Conservation (phyloP, 2,329 filamentous ascomycete genomes). For the Curvularia eragrostidis region DNA sequence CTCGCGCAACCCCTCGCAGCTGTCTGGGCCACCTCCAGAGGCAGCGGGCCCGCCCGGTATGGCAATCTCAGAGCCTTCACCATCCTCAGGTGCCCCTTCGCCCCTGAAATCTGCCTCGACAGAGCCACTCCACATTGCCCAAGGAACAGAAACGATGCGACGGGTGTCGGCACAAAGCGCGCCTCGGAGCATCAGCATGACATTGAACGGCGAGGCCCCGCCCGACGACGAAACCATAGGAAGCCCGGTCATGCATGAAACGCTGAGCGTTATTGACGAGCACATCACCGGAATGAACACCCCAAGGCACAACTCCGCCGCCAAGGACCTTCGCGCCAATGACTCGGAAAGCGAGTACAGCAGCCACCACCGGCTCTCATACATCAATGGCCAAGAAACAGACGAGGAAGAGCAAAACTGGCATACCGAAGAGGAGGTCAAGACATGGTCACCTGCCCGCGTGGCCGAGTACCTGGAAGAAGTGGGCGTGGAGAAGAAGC, state of each 20-base stretch:
- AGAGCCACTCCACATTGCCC: slow-evolving; percentile 41
- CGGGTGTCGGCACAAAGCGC: slow-evolving; percentile 28
- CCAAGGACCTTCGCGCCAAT: slow-evolving; percentile 63
- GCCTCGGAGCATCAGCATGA: slow-evolving; percentile 46
- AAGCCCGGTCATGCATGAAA: slow-evolving; percentile 89
- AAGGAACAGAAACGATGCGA: slow-evolving; percentile 20
- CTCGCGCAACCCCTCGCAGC: slow-evolving; percentile 40
- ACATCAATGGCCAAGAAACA: slow-evolving; percentile 92
- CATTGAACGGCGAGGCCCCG: slow-evolving; percentile 40
- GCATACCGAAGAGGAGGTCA: slow-evolving; percentile 77
- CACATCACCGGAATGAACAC: slow-evolving; percentile 88
- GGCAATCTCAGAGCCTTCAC: slow-evolving; percentile 28
- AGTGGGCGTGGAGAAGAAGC: slow-evolving; percentile 81
- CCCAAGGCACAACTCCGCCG: slow-evolving; percentile 61
- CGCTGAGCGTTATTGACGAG: slow-evolving; percentile 93
- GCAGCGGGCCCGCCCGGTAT: slow-evolving; percentile 23
- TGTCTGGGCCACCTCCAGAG: slow-evolving; percentile 22
- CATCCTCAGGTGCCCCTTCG: slow-evolving; percentile 25
- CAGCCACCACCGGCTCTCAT: slow-evolving; percentile 80
- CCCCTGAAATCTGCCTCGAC: slow-evolving; percentile 29
- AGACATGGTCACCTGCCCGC: slow-evolving; percentile 77
- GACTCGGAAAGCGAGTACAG: slow-evolving; percentile 93
- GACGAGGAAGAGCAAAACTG: slow-evolving; percentile 84
- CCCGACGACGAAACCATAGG: slow-evolving; percentile 58
- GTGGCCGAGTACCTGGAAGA: slow-evolving; percentile 91